Base-by-base conservation (phyloP, 75 land plant species). In the Azolla pinnata region DNA sequence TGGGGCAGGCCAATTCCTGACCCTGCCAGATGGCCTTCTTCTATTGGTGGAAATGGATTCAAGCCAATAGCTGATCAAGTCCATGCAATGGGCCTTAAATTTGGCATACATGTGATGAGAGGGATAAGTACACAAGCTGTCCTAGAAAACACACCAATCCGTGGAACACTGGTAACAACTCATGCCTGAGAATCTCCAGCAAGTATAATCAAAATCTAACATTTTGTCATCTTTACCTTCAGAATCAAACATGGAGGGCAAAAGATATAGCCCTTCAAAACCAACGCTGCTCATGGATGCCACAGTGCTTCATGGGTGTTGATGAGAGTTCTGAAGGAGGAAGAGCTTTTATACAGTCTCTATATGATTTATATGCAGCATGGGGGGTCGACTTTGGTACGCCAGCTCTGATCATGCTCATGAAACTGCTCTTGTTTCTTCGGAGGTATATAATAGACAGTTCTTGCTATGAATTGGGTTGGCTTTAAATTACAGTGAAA, bases 71-170 rank as follows among this genome's bases (percentile, higher is more conserved):
- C 98, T 23, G 49, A 79, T 27, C 74, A 70, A 56, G 90, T 93
- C 18, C 98, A 93, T 71, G 47, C 59, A 29, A 78, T 88, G 90
- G 98, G 95, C 31, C 75, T 93, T 54, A 93, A 93, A 59, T 93
- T 93, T 79, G 87, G 98, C 20, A 81, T 93, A 48, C 98, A 93
- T 71, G 83, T 93, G 21, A 93, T 93, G 98, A 75, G 85, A 59
- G 98, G 98, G 42, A 88, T 88, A 55, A 88, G 85, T 56, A 65
- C 65, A 0, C 87, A 83, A 54, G 98, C 98, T 18, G 70, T 85
- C 2, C 60, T 76, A 58, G 74, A 67, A 30, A 83, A 77, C 71
- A 85, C 83, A 1, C 87, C 77, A 3, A 81, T 93, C 28, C 65
- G 85, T 14, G 87, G 73, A 19, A 29, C 72, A n/a, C 30, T 83